These are phyloP conservation scores for Leccinum angustisporum DNA, from an alignment of 1,284 basidiomycete genomes.

Conservation along the genomic window DNA sequence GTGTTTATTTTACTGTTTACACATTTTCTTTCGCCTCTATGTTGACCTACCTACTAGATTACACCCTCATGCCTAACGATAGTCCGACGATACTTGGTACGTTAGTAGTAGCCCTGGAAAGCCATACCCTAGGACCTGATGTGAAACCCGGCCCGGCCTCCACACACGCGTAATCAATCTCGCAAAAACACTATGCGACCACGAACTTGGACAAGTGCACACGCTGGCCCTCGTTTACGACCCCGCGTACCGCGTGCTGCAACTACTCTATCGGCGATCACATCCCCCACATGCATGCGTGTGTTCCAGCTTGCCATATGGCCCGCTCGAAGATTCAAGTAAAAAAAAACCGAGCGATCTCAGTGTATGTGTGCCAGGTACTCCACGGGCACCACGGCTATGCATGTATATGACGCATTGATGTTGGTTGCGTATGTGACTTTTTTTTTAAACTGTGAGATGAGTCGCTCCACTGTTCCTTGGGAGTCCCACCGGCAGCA, in stretches of 20 bases:
- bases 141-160: not conserved
- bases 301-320: too few species aligned
- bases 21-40: not conserved
- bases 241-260: not conserved
- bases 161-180: not conserved
- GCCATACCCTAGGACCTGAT: not conserved
- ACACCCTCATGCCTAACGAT: not conserved
- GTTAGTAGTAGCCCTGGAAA: not conserved
- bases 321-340: too few species aligned
- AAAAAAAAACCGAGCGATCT: not conserved
- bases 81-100: not conserved
- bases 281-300: not conserved
- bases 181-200: not conserved
- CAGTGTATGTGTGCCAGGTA: not conserved
- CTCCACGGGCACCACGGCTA: not conserved
- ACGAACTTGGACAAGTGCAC: not conserved
- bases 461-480: not conserved
- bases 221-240: not conserved
- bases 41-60: constrained; percentile 12
- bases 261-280: not conserved
- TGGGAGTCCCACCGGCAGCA: not conserved
- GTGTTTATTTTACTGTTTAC: not conserved
- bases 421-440: not conserved
- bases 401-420: not conserved
- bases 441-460: not conserved